Conservation (phyloP, 495 filamentous ascomycete species). For the Trypethelium eluteriae region DNA sequence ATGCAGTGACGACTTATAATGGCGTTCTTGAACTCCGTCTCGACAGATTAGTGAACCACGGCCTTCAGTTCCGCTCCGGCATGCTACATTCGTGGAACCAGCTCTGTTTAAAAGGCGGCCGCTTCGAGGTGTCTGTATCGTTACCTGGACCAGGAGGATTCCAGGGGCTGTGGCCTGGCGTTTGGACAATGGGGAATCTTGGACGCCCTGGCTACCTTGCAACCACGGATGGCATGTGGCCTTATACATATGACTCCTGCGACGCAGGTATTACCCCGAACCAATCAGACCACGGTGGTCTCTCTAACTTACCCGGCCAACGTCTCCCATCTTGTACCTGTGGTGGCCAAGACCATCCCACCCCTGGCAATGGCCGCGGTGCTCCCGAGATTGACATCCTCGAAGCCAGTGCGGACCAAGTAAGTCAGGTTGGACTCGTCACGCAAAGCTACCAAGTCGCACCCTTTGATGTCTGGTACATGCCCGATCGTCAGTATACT, state of each 20-base stretch:
- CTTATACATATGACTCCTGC: conserved; percentile 32
- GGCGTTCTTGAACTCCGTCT: conserved; percentile 30
- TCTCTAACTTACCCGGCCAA: conserved; percentile 29
- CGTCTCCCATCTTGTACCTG: conserved; percentile 32
- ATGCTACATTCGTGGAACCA: conserved; percentile 36
- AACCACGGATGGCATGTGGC: conserved; percentile 30
- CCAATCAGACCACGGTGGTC: conserved; percentile 30
- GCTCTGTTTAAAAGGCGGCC: conserved; percentile 33
- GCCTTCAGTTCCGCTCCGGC: conserved; percentile 30
- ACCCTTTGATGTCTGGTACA: conserved; percentile 31
- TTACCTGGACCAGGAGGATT: conserved; percentile 29
- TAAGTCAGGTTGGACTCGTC: conserved; percentile 16
- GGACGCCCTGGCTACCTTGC: conserved; percentile 26
- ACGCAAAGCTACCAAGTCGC: conserved; percentile 33
- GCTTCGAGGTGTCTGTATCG: conserved; percentile 30
- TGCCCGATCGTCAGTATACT: conserved; percentile 26
- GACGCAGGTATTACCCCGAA: conserved; percentile 33
- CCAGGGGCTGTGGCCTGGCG: conserved; percentile 33
- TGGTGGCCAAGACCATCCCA: conserved; percentile 31
- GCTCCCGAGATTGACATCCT: conserved; percentile 34
- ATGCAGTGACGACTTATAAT: conserved; percentile 29
- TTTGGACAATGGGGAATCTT: conserved; percentile 33
- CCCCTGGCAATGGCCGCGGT: conserved; percentile 27
- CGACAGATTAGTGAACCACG: conserved; percentile 29
- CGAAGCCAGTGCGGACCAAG: conserved; percentile 26